Evolutionary conservation across 2,329 filamentous ascomycete species (phyloP), one percentile per base, ranked within the genome.

Genomic region (Thielaviopsis punctulata): DNA sequence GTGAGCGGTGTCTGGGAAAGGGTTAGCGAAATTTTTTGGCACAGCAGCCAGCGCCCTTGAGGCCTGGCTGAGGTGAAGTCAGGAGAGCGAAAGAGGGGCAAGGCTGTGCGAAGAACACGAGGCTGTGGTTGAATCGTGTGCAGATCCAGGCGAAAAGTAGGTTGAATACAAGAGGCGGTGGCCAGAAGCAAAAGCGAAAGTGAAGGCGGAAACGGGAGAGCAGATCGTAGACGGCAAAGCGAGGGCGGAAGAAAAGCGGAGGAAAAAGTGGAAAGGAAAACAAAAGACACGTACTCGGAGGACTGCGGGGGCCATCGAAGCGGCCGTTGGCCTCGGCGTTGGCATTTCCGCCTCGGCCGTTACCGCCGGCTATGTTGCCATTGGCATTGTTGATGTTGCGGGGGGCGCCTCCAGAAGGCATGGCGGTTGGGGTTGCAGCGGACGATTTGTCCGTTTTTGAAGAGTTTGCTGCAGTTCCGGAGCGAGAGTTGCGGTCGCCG

Each of bases 1-100:
- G 71, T 96, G 92, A 56, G 89, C 84, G 18, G 92, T 95, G 67
- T 95, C 90, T 51, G 33, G 55, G 57, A 57, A 54, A 25, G 21
- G 24, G 19, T 22, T 48, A 48, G 25, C 12, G 41, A 49, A 13
- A 22, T 22, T 22, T 45, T 33, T 33, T 5, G 18, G 24, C 56
- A 57, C 45, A 59, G 57, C 54, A 45, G 45, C 25, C 23, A 10
- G 25, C 25, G 25, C 25, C 10, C n/a, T n/a, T n/a, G n/a, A n/a
- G n/a, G n/a, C n/a, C n/a, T n/a, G n/a, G n/a, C n/a, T n/a, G n/a
- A n/a, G n/a, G n/a, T n/a, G n/a, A n/a, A n/a, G 48, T 45, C 27
- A 23, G 13, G 45, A 22, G 5, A n/a, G 24, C 6, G n/a, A 23
- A 25, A 23, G 44, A 25, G 44, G 52, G 18, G 50, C 54, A 36